Evolutionary conservation across 1,139 yeast species (phyloP), one percentile per base, ranked within the genome.

Genomic region (Pichia sp.): DNA sequence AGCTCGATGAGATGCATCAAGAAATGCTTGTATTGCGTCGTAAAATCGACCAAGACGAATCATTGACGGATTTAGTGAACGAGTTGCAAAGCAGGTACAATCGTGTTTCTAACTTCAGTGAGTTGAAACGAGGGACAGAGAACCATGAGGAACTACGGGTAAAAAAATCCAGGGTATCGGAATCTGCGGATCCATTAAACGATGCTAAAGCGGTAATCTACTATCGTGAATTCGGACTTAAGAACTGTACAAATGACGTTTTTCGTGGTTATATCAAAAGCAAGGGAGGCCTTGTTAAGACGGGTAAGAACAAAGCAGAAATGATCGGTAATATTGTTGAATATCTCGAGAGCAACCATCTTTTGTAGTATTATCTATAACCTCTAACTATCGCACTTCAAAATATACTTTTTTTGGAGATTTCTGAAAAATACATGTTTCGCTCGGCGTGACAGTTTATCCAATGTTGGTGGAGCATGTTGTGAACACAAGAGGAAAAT

Each of bases 251-350:
- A 47, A 62, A 65, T 16, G 64, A 70, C 36, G 60, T 60, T 4
- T 67, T 78, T 66, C 48, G 57, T 6, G 58, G 63, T 26, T 75
- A 74, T 53, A 69, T 70, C 44, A 63, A 61, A 26, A 64, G 66
- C 25, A 70, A 74, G 56, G 70, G 70, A 42, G 61, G 60, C 26
- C 55, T 65, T 30, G 74, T 76, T 22, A 68, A 66, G 31, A 54
- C 60, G 34, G 80, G 74, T 0, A 60, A 67, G 1, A 73, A 66
- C 51, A 79, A 77, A 60, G 71, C 63, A 18, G 82, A 72, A 36
- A 61, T 77, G 61, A 68, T 78, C 30, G 70, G 68, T 10, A 76
- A 72, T 55, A 75, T 79, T 18, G 56, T 46, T 2, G 65, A 62
- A 3, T 72, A 58, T 51, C 41, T 48, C 18, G 12, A n/a, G 4